phyloP scores from a whole-genome alignment of 305 asterid species.

The Fraxinus ornus region DNA sequence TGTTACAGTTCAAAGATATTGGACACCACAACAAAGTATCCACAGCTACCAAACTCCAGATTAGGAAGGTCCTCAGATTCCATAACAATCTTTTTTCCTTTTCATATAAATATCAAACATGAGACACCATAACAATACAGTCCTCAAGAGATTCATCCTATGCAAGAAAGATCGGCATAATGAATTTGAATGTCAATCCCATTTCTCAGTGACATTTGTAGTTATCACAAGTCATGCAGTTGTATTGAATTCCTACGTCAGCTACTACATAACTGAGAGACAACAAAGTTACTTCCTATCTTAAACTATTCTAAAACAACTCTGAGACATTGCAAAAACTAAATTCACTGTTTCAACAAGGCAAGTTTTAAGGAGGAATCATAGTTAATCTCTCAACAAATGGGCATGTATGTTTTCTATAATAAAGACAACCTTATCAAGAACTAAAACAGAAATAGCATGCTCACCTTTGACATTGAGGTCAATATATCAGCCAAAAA shows the following conservation, averaged over 20 bases:
- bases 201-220: background rate
- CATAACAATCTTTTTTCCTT: background rate
- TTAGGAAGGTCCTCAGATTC: background rate
- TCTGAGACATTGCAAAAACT: conserved; percentile 5
- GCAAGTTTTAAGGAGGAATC: background rate
- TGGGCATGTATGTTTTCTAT: background rate
- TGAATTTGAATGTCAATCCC: background rate
- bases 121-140: background rate
- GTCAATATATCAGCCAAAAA: conserved; percentile 96
- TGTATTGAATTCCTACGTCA: background rate
- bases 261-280: background rate
- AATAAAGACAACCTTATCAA: conserved; percentile 8
- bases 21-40: background rate
- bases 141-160: background rate
- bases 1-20: background rate
- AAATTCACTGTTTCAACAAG: background rate
- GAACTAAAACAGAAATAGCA: conserved; percentile 20
- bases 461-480: conserved; percentile 95
- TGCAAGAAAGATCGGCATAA: background rate
- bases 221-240: background rate
- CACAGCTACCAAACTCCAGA: background rate
- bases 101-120: background rate
- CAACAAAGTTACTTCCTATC: background rate
- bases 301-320: background rate
- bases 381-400: conserved; percentile 4